Evolutionary conservation across 305 asterid species (phyloP).

Genomic region (Vinca major): DNA sequence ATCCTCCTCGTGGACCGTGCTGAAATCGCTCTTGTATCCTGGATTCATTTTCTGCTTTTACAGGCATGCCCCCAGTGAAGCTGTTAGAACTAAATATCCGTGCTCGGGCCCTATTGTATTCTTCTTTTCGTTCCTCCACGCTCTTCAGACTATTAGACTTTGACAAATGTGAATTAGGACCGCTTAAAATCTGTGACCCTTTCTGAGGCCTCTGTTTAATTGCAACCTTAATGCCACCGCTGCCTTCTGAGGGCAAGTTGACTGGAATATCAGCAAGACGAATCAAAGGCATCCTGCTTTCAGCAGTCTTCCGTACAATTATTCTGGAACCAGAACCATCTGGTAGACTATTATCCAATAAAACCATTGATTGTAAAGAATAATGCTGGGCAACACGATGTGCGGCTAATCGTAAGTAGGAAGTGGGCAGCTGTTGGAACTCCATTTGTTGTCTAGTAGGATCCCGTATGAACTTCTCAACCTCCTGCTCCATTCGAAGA

Average conservation of each 20-base stretch:
- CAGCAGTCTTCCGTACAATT: slow-evolving; percentile 68
- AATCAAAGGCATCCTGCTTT: slow-evolving; percentile 57
- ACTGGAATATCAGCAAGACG: slow-evolving; percentile 96
- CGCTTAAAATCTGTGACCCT: slow-evolving; percentile 37
- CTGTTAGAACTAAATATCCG: slow-evolving; percentile 78
- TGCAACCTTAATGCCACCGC: slow-evolving; percentile 67
- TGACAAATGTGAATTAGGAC: slow-evolving; percentile 38
- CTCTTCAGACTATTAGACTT: slow-evolving; percentile 71
- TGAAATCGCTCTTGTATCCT: slow-evolving; percentile 54
- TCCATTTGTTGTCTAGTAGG: slow-evolving; percentile 89
- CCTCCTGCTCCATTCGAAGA: slow-evolving; percentile 91
- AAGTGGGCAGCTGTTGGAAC: slow-evolving; percentile 92
- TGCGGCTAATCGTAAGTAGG: slow-evolving; percentile 95
- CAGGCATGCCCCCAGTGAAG: slow-evolving; percentile 45
- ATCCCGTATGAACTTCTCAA: slow-evolving; percentile 77
- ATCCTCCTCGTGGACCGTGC: slow-evolving; percentile 38
- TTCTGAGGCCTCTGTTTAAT: slow-evolving; percentile 97
- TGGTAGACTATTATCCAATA: slow-evolving; percentile 72
- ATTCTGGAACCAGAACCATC: slow-evolving; percentile 94
- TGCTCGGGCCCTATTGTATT: slow-evolving; percentile 93
- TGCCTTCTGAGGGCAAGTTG: slow-evolving; percentile 68
- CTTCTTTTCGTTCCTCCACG: slow-evolving; percentile 98
- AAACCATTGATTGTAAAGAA: slow-evolving; percentile 90
- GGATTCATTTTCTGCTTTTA: slow-evolving; percentile 51
- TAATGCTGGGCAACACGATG: slow-evolving; percentile 99